Evolutionary conservation across 257 asterid genomes (phyloP).

Genomic region (Rehmannia glutinosa): DNA sequence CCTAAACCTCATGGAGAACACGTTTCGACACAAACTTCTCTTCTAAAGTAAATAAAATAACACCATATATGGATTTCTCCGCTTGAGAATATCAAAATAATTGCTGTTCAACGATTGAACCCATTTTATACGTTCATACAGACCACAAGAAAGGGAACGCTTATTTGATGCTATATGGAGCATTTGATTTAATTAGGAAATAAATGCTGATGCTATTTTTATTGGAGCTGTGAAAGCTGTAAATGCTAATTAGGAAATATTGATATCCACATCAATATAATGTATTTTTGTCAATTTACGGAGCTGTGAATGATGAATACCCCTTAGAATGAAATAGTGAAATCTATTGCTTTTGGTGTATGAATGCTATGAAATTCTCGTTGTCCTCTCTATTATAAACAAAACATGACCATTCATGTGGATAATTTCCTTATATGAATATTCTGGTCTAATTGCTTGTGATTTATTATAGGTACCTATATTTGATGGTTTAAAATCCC

Average conservation of each 20-base stretch:
- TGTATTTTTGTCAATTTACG: neutral
- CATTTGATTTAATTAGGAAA: no score
- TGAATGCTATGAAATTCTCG: neutral
- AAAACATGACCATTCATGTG: neutral
- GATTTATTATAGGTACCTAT: conserved; percentile 15
- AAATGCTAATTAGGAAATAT: no score
- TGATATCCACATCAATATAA: neutral
- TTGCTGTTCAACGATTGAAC: no score
- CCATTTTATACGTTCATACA: no score
- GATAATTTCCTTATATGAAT: neutral
- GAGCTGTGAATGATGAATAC: neutral
- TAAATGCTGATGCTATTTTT: no score
- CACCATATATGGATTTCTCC: no score
- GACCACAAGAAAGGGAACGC: no score
- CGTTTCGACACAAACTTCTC: neutral
- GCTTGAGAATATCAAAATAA: no score
- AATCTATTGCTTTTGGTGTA: neutral
- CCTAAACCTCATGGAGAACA: neutral
- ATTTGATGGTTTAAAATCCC: conserved; percentile 20
- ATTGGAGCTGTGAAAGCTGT: no score
- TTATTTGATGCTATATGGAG: no score
- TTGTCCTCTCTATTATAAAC: neutral
- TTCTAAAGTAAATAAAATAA: no score
- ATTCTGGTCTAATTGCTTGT: conserved; percentile 2
- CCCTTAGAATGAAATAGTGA: neutral